These are phyloP conservation scores for Gossypium ekmanianum DNA, from an alignment of 345 rosid genomes.

Conservation along the genomic window DNA sequence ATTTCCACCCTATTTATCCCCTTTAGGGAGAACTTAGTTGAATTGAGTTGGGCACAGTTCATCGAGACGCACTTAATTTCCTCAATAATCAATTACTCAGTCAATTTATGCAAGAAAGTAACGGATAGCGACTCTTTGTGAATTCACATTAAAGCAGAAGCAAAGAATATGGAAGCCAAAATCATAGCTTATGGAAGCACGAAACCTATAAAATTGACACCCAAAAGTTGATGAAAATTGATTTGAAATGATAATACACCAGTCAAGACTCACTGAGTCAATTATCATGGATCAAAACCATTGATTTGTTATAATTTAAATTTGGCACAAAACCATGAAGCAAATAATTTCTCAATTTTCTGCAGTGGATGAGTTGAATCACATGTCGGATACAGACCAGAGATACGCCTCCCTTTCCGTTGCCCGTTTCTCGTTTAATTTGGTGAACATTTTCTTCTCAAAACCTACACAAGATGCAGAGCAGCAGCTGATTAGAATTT, in stretches of 20 bases:
- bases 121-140: not conserved
- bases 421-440: slow-evolving; percentile 68
- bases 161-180: not conserved
- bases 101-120: not conserved
- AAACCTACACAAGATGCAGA: slow-evolving; percentile 43
- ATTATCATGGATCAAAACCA: not conserved
- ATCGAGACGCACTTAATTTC: not conserved
- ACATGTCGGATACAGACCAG: slow-evolving; percentile 95
- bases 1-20: not conserved
- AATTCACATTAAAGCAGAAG: not conserved
- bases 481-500: not conserved
- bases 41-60: not conserved
- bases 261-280: not conserved
- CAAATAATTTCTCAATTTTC: not conserved
- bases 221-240: not conserved
- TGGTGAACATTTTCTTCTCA: slow-evolving; percentile 67
- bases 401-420: slow-evolving; percentile 87
- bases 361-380: slow-evolving; percentile 7
- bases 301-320: not conserved
- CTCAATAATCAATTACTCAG: not conserved
- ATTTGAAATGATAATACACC: not conserved
- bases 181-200: not conserved
- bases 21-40: not conserved
- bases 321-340: not conserved
- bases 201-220: not conserved